Percentiles rank a stretch among this genome's conserved stretches.
phyloP scores from a whole-genome alignment of 257 asterid species.

The Primulina tabacum region DNA sequence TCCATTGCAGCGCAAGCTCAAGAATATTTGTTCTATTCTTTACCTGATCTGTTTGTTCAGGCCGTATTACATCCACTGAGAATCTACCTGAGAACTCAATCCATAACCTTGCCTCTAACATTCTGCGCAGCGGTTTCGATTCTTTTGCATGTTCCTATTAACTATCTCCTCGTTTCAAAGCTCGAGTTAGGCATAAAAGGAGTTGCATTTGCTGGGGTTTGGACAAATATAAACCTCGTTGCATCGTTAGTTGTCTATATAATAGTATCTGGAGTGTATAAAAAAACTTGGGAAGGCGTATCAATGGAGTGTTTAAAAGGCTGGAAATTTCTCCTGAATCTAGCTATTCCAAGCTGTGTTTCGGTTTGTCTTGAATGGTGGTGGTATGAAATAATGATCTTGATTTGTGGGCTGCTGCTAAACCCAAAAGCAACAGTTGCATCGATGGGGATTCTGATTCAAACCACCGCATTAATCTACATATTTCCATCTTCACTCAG shows the following conservation, averaged over 20 bases:
- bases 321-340: slow-evolving; percentile 49
- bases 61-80: slow-evolving; percentile 65
- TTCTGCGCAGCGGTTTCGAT: slow-evolving; percentile 56
- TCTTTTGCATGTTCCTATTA: slow-evolving; percentile 58
- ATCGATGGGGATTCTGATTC: slow-evolving; percentile 78
- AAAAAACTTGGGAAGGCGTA: slow-evolving; percentile 54
- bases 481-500: slow-evolving; percentile 75
- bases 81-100: slow-evolving; percentile 69
- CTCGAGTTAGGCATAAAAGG: slow-evolving; percentile 57
- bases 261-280: slow-evolving; percentile 46
- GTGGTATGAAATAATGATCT: slow-evolving; percentile 89
- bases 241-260: slow-evolving; percentile 43
- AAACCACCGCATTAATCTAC: slow-evolving; percentile 72
- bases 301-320: slow-evolving; percentile 52
- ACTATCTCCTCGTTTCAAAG: slow-evolving; percentile 50
- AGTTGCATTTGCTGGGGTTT: slow-evolving; percentile 55
- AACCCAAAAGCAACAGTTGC: slow-evolving; percentile 75
- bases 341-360: slow-evolving; percentile 79
- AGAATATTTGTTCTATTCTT: slow-evolving; percentile 44
- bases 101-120: slow-evolving; percentile 68
- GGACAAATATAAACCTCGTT: slow-evolving; percentile 67
- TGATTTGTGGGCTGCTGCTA: slow-evolving; percentile 55
- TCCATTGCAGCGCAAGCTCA: slow-evolving; percentile 64
- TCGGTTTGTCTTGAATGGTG: slow-evolving; percentile 89
- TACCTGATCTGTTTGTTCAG: slow-evolving; percentile 63